phyloP scores from a whole-genome alignment of 495 filamentous ascomycete species.

The Cetradonia linearis region DNA sequence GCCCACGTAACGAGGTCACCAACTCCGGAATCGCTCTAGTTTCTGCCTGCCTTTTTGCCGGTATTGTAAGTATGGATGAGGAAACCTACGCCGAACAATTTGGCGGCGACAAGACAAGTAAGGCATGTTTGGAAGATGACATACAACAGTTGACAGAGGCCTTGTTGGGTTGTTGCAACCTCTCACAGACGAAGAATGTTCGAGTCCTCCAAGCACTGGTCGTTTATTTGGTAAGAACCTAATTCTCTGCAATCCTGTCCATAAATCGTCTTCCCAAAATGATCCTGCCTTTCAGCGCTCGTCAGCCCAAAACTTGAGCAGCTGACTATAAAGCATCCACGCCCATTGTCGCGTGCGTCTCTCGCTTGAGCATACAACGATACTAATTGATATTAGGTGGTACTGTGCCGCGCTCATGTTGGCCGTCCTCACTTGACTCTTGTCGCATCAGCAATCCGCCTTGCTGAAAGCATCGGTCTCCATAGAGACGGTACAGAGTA shows the following conservation, averaged over 20 bases:
- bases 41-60: slow-evolving; percentile 57
- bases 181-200: slow-evolving; percentile 56
- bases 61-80: slow-evolving; percentile 52
- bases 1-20: slow-evolving; percentile 40
- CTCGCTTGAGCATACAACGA: neutral
- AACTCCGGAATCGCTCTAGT: slow-evolving; percentile 56
- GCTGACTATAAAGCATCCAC: neutral
- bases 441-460: slow-evolving; percentile 55
- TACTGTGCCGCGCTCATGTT: slow-evolving; percentile 57
- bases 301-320: no score
- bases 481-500: slow-evolving; percentile 50
- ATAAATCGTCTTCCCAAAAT: neutral
- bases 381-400: slow-evolving; percentile 41
- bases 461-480: slow-evolving; percentile 70
- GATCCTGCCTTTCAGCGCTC: neutral
- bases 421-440: slow-evolving; percentile 62
- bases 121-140: slow-evolving; percentile 36
- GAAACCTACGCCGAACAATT: slow-evolving; percentile 39
- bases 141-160: slow-evolving; percentile 55
- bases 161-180: slow-evolving; percentile 54
- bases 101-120: slow-evolving; percentile 38
- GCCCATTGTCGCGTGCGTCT: no score
- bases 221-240: slow-evolving; percentile 22
- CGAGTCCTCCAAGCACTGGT: slow-evolving; percentile 66
- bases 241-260: slow-evolving; percentile 2